These are phyloP conservation scores for Nicotiana attenuata DNA, from an alignment of 257 asterid species.

Conservation along the genomic window DNA sequence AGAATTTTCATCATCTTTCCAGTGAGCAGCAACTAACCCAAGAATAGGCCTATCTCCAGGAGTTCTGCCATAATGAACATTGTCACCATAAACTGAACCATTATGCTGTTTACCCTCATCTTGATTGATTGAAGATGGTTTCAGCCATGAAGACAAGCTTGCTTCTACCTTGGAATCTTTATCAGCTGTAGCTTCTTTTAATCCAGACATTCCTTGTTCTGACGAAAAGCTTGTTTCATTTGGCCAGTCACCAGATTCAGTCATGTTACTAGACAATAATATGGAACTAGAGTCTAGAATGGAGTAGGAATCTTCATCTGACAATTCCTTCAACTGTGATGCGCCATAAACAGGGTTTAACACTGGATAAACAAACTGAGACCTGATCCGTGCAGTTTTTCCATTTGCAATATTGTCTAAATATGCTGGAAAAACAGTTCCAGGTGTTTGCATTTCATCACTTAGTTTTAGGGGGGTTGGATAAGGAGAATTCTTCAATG, in stretches of 20 bases:
- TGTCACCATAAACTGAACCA: constrained; percentile 20
- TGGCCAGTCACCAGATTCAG: constrained; percentile 20
- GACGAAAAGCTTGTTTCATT: constrained; percentile 22
- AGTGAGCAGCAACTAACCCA: constrained; percentile 93
- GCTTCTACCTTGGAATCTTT: constrained; percentile 37
- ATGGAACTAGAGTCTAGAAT: constrained; percentile 21
- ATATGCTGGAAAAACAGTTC: constrained; percentile 71
- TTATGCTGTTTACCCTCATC: constrained; percentile 21
- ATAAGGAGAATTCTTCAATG: constrained; percentile 48
- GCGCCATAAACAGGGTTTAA: constrained; percentile 40
- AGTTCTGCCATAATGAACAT: constrained; percentile 25
- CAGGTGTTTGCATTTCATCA: constrained; percentile 93
- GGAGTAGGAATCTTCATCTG: constrained; percentile 33
- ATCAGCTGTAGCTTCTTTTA: constrained; percentile 26
- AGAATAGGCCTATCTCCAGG: constrained; percentile 83
- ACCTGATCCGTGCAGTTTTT: constrained; percentile 45
- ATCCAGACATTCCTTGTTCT: background rate
- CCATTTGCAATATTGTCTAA: constrained; percentile 37
- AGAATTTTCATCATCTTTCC: constrained; percentile 59
- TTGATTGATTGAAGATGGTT: constrained; percentile 34
- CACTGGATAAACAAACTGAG: constrained; percentile 61
- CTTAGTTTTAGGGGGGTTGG: constrained; percentile 72
- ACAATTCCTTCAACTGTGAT: constrained; percentile 35
- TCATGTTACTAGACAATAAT: constrained; percentile 9
- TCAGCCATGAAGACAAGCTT: constrained; percentile 61